Evolutionary conservation across 192 early-diverging fungal species (phyloP), one percentile per base, ranked within the genome.

Genomic region (Backusella tuberculispora): DNA sequence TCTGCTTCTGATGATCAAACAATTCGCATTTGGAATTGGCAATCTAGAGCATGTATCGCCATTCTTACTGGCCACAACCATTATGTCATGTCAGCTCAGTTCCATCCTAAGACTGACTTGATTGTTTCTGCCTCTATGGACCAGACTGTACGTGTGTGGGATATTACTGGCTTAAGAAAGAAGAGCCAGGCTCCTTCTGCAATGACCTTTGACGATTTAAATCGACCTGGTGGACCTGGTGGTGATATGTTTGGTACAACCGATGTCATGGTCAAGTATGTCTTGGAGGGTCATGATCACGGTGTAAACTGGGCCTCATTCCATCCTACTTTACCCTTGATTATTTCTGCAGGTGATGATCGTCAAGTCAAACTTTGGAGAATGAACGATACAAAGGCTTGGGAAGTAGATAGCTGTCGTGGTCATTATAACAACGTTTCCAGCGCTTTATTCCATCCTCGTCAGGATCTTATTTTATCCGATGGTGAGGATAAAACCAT

Each of bases 21-120:
- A 7, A 97, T 98, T 75, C 94, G 98, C 65, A 98, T 99, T 70
- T 99, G 98, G 98, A 99, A 99, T 87, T 99, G 98, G 98, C 98
- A 99, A 83, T 97, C 95, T 40, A 87, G 97, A 68, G 97, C 92
- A 81, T 98, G 96, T 77, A 98, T 99, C 74, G 95, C 96, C 37
- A 95, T 98, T 63, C 85, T 99, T 42, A 97, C 98, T 0, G 98
- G 98, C 5, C 98, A 99, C 84, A 97, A 96, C 76, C 97, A 99
- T 85, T 99, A 98, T 80, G 96, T 98, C 19, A 99, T 98, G 97
- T 93, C 91, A 53, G 97, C 97, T 4, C 92, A 95, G 85, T 99
- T 99, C 88, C 98, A 99, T 79, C 97, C 97, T 12, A 97, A 96
- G 71, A 96, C 98, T 26, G 98, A 99, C 74, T 84, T 99, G 21